Conservation (phyloP, 2,329 filamentous ascomycete genomes). For the Phialophora expanda region DNA sequence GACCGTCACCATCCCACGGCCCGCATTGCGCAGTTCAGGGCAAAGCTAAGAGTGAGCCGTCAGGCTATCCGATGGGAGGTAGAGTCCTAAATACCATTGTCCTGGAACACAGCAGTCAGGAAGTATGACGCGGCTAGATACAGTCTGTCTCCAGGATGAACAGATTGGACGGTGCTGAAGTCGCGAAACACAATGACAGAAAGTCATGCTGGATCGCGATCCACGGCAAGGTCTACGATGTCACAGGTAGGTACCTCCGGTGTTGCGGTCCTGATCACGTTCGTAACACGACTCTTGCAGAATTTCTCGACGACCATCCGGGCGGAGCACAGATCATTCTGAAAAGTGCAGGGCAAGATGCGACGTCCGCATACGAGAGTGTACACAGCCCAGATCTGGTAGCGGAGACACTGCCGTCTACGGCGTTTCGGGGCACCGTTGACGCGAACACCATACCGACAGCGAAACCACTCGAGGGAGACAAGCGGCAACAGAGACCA, state of each 20-base stretch:
- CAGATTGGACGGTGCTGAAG: constrained; percentile 52
- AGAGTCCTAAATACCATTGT: not conserved
- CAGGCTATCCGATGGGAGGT: not conserved
- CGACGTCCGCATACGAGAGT: constrained; percentile 45
- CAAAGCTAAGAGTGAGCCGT: not conserved
- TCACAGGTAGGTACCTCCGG: constrained; percentile 77
- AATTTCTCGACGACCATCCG: constrained; percentile 84
- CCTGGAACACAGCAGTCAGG: not conserved
- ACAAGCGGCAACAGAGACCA: constrained; percentile 3
- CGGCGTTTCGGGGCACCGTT: constrained; percentile 20
- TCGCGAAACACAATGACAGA: constrained; percentile 83
- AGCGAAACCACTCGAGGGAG: not conserved
- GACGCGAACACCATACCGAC: constrained; percentile 19
- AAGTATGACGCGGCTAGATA: not conserved
- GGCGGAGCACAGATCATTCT: constrained; percentile 88
- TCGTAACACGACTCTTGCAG: constrained; percentile 38
- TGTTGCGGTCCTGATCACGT: constrained; percentile 80
- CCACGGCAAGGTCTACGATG: constrained; percentile 78
- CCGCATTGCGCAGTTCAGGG: not conserved
- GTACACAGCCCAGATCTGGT: constrained; percentile 32
- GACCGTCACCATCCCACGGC: not conserved
- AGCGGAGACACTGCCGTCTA: constrained; percentile 44
- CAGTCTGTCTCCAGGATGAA: constrained; percentile 7
- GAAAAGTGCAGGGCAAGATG: constrained; percentile 74
- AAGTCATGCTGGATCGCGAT: constrained; percentile 85